Conservation (phyloP, 108 stramenopile species). For the Mediolabrus comicus region DNA sequence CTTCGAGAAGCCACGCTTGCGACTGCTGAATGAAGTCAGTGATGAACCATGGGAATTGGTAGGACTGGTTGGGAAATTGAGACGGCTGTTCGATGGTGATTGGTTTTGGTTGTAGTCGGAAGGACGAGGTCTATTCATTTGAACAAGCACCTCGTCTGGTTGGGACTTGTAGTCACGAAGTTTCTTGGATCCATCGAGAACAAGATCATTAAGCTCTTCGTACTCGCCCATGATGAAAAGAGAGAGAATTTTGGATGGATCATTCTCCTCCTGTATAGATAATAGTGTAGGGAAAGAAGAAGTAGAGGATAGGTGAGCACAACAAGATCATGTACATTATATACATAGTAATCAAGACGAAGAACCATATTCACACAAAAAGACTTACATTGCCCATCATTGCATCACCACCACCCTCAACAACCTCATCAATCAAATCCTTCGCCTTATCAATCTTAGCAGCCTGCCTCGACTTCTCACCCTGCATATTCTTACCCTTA, state of each 20-base stretch:
- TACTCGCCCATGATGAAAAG: constrained; percentile 81
- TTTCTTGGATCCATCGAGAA: constrained; percentile 89
- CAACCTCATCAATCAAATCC: constrained; percentile 81
- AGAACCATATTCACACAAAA: neutral
- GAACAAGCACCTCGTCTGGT: constrained; percentile 47
- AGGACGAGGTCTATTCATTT: constrained; percentile 52
- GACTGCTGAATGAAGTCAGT: constrained; percentile 19
- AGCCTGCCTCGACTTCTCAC: constrained; percentile 82
- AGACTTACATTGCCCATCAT: constrained; percentile 42
- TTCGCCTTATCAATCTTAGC: constrained; percentile 88
- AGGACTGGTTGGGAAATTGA: constrained; percentile 3
- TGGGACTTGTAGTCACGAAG: constrained; percentile 61
- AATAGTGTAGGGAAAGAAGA: neutral
- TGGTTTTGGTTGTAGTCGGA: neutral
- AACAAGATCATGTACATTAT: neutral
- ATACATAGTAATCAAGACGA: neutral
- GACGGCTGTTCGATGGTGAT: neutral
- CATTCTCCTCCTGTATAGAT: constrained; percentile 59
- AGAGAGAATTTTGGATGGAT: constrained; percentile 72
- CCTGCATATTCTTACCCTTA: constrained; percentile 56
- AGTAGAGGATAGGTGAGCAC: neutral
- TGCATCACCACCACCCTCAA: constrained; percentile 56
- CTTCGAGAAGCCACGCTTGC: constrained; percentile 48
- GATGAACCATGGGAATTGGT: constrained; percentile 7
- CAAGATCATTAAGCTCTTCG: constrained; percentile 86